phyloP scores from a whole-genome alignment of 2,329 filamentous ascomycete species.

The Neonectria punicea region DNA sequence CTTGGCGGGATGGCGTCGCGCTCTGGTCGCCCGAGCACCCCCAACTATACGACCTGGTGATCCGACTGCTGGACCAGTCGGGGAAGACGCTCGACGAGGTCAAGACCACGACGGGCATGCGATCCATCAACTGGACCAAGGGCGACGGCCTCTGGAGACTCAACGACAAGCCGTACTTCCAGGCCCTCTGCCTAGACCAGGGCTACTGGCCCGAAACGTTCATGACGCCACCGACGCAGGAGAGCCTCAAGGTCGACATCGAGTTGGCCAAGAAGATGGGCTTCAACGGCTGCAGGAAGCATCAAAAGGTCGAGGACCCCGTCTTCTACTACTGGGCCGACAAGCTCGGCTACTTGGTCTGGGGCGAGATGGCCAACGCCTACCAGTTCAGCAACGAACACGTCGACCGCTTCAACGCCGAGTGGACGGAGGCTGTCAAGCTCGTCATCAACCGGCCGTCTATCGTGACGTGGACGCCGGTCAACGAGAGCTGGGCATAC shows the following conservation, averaged over 20 bases:
- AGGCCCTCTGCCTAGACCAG: conserved; percentile 69
- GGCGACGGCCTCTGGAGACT: conserved; percentile 69
- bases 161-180: conserved; percentile 69
- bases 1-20: conserved; percentile 66
- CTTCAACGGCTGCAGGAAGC: conserved; percentile 73
- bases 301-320: conserved; percentile 72
- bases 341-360: conserved; percentile 68
- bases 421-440: conserved; percentile 72
- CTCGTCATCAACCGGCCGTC: conserved; percentile 74
- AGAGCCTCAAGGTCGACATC: conserved; percentile 62
- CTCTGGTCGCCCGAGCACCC: conserved; percentile 71
- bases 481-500: conserved; percentile 74
- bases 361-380: conserved; percentile 73
- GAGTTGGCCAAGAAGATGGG: conserved; percentile 68
- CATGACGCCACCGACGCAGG: conserved; percentile 64
- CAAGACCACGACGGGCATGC: conserved; percentile 69
- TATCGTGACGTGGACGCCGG: conserved; percentile 73
- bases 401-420: conserved; percentile 68
- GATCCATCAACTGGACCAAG: conserved; percentile 66
- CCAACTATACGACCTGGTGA: conserved; percentile 63
- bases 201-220: conserved; percentile 72
- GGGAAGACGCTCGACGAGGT: conserved; percentile 63
- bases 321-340: conserved; percentile 71
- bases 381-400: conserved; percentile 71
- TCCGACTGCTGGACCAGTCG: conserved; percentile 60